These are phyloP conservation scores for Haematococcus lacustris DNA, from an alignment of 139 green algal genomes.

Conservation along the genomic window DNA sequence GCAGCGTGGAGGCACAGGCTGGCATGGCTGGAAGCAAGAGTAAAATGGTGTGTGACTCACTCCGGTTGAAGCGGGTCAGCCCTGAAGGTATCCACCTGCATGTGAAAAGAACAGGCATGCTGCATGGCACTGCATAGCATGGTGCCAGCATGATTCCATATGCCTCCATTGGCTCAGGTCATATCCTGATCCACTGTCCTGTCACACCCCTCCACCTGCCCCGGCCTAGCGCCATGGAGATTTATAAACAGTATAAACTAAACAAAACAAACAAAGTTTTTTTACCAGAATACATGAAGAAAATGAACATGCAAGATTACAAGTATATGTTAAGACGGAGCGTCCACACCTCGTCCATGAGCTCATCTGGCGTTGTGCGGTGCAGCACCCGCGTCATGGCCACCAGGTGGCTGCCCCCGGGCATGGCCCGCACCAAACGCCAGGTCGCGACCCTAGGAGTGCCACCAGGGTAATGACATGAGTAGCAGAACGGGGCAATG, in stretches of 20 bases:
- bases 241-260: background rate
- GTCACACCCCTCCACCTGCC: background rate
- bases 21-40: too few species aligned
- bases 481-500: too few species aligned
- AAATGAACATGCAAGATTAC: too few species aligned
- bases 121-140: background rate
- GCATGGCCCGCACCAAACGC: constrained; percentile 55
- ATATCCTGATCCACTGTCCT: background rate
- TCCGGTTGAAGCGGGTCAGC: constrained; percentile 52
- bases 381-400: constrained; percentile 88
- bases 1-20: too few species aligned
- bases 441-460: constrained; percentile 53
- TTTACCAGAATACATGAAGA: too few species aligned
- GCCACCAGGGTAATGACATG: too few species aligned
- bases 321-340: too few species aligned
- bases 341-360: constrained; percentile 69
- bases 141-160: too few species aligned
- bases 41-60: too few species aligned
- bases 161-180: too few species aligned
- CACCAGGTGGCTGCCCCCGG: constrained; percentile 60
- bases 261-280: background rate
- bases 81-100: constrained; percentile 52
- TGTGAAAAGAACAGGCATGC: background rate
- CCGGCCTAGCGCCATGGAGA: background rate
- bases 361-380: constrained; percentile 56